Base-by-base conservation (phyloP, 1,139 yeast species). In the Candida smagusa region DNA sequence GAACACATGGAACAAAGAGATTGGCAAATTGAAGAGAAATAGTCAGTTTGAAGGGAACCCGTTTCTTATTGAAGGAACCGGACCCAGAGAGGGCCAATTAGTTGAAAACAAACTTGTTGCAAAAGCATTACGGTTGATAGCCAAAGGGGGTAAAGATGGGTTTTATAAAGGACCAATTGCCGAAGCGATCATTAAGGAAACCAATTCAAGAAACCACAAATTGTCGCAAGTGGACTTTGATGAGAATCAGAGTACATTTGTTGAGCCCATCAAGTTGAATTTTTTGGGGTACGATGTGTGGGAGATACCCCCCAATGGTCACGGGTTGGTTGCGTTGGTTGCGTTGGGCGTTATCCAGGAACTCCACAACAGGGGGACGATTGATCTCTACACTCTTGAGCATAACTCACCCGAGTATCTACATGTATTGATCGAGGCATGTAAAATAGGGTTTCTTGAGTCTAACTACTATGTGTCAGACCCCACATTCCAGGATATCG, bases 231-330 rank as follows among this genome's bases (percentile, higher is more conserved):
- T 75, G 3, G 95, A 86, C 54, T 65, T 86, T 36, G 57, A 57
- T 9, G 43, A 48, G 11, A 92, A 84, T 55, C 59, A 68, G 0
- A 75, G 89, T 3, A 69, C 82, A 0, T 68, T 76, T 46, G 81
- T 81, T 12, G 81, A 79, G 1, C 88, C 92, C 2, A 74, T 84
- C 22, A 61, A 65, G 12, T 57, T 79, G 37, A 72, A 68, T 24
- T 58, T 68, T 38, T 73, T 67, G 22, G 72, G 74, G 40, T 53
- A 57, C 33, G 62, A 70, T 43, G 52, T 78, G 44, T 82, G 87
- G 84, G 92, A 84, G 54, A 81, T 83, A 43, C 92, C 95, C 6
- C 94, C 95, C 22, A 85, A 81, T 54, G 89, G 94, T 4, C 87
- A 84, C 39, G 94, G 94, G 1, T 61, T 84, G 27, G 84, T 84